These are phyloP conservation scores for Akanthomyces dipterigenus DNA, from an alignment of 2,329 filamentous ascomycete species.

Conservation along the genomic window DNA sequence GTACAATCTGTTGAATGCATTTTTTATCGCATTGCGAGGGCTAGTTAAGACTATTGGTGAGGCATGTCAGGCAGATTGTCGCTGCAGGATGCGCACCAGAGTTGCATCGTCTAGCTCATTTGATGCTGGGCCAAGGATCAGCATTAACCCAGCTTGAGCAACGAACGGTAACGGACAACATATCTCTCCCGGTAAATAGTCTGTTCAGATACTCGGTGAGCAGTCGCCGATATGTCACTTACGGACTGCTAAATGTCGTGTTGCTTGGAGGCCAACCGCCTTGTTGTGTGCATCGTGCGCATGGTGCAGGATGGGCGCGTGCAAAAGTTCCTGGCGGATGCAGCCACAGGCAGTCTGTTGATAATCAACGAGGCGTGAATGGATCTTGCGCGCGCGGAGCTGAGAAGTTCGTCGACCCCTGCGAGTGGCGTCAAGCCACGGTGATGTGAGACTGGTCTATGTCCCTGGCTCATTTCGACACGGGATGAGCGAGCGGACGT, in stretches of 20 bases:
- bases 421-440: background rate
- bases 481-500: background rate
- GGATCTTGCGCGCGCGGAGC: background rate
- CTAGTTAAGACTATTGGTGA: background rate
- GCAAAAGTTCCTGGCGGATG: slow-evolving; percentile 3
- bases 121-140: background rate
- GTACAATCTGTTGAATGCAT: background rate
- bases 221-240: no score
- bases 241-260: background rate
- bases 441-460: background rate
- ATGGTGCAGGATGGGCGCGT: background rate
- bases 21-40: background rate
- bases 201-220: background rate
- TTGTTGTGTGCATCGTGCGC: background rate
- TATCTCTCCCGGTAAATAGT: background rate
- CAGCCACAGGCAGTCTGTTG: background rate
- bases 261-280: background rate
- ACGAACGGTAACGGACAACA: no score
- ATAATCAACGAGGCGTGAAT: background rate
- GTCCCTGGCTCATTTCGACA: background rate
- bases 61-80: background rate
- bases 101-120: background rate
- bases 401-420: background rate
- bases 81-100: background rate
- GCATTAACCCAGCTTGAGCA: background rate